Base-by-base conservation (phyloP, 1,284 basidiomycete genomes). In the Marasmius sp. region DNA sequence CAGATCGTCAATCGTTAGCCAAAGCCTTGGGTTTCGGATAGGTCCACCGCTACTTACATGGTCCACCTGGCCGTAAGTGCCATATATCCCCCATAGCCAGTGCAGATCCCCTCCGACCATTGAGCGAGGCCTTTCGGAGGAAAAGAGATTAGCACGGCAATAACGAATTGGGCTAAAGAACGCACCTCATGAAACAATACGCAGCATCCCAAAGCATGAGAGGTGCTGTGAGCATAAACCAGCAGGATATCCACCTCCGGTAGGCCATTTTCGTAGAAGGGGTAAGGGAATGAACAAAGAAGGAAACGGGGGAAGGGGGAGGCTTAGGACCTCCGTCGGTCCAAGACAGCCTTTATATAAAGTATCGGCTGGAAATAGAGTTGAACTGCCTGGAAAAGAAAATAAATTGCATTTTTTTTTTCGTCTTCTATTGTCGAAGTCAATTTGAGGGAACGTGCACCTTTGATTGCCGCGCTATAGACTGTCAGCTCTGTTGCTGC, bases 61-160 rank as follows among this genome's bases (percentile, higher is more conserved):
- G 71, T 87, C 85, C 61, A 86, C 75, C 65, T 77, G 73, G 49
- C 72, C 77, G 66, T 84, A 83, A 33, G 78, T 64, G 70, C 76
- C 79, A 70, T 85, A 85, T 0, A 79, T 78, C 65, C 76, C 74
- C 84, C 83, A 85, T 33, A 85, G 74, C 82, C 82, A 84, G 43
- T 81, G 75, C n/a, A 85, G 72, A 70, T 85, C 83, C 8, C 85
- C 84, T 20, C 81, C 83, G 14, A 67, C 69, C 76, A 85, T 79
- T 27, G 80, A 81, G 41, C 81, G 75, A 16, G 84, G 83, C 64
- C 82, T 78, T 63, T 39, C 64, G 50, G 36, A 49, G 14, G 20
- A 22, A n/a, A 38, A 14, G 38, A 10, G 14, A 39, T 33, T 6
- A 20, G 12, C 39, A 38, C 3, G 27, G 33, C 6, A 20, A 9